phyloP scores from a whole-genome alignment of 768 basidiomycete genomes.

The Ramaria sp. region DNA sequence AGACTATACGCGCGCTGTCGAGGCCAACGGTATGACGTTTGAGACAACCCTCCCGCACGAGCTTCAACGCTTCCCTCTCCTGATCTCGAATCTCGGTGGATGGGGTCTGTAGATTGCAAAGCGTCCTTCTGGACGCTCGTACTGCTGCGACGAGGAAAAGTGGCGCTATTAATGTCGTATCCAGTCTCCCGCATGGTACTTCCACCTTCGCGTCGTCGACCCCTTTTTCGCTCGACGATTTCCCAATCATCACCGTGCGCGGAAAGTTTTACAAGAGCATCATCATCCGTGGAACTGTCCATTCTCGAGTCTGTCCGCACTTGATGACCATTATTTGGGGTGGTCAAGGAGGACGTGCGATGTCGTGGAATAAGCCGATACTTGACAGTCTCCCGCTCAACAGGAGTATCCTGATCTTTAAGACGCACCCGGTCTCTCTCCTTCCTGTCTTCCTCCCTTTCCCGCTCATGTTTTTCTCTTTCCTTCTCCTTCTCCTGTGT shows the following conservation, averaged over 20 bases:
- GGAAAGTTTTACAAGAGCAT: background rate
- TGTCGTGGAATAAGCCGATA: background rate
- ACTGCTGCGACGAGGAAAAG: constrained; percentile 2
- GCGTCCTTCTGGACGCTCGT: background rate
- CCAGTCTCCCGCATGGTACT: background rate
- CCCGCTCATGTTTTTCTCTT: background rate
- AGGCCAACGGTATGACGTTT: background rate
- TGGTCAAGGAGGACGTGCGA: background rate
- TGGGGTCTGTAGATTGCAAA: background rate
- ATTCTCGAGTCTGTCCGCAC: background rate
- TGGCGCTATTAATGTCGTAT: background rate
- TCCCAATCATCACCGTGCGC: constrained; percentile 3
- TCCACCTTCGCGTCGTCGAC: too few species aligned
- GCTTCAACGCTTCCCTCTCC: background rate
- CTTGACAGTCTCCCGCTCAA: background rate
- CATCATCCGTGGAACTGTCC: background rate
- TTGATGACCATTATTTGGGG: background rate
- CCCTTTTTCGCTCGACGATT: background rate
- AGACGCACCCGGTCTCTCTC: background rate
- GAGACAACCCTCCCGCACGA: too few species aligned
- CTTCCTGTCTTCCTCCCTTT: background rate
- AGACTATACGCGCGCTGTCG: constrained; percentile 6
- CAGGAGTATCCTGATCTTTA: background rate
- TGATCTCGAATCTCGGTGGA: background rate
- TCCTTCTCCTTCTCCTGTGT: constrained; percentile 11